Conservation (phyloP, 2,329 filamentous ascomycete species). For the Zymoseptoria passerinii region DNA sequence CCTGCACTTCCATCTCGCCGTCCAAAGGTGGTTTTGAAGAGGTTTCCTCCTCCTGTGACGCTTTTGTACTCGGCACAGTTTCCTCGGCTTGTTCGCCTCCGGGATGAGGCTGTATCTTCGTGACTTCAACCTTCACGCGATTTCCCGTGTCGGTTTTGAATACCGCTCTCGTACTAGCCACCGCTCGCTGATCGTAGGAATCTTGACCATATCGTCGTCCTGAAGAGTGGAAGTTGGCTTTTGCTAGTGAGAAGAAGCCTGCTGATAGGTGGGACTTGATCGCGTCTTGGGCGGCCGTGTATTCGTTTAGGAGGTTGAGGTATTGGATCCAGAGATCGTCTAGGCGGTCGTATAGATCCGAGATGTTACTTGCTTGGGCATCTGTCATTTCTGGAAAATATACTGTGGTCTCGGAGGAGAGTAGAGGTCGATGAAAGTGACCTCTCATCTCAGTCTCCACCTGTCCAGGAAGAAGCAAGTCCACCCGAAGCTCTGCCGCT, state of each 20-base stretch:
- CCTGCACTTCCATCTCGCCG: no score
- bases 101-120: slow-evolving; percentile 25
- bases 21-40: no score
- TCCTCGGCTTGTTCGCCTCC: background rate
- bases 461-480: background rate
- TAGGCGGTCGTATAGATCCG: slow-evolving; percentile 39
- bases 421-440: background rate
- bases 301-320: slow-evolving; percentile 57
- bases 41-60: no score
- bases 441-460: no score
- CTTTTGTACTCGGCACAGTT: no score
- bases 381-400: background rate
- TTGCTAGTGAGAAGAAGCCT: slow-evolving; percentile 50
- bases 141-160: slow-evolving; percentile 1
- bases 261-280: slow-evolving; percentile 48
- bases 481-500: background rate
- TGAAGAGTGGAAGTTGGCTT: slow-evolving; percentile 62
- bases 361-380: background rate
- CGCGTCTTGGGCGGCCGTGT: slow-evolving; percentile 50
- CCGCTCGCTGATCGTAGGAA: slow-evolving; percentile 58
- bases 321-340: slow-evolving; percentile 59
- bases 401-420: background rate
- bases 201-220: slow-evolving; percentile 58
- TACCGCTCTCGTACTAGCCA: slow-evolving; percentile 3
- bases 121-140: background rate